phyloP scores from a whole-genome alignment of 2,329 filamentous ascomycete species.

The Dactylellina leptospora region DNA sequence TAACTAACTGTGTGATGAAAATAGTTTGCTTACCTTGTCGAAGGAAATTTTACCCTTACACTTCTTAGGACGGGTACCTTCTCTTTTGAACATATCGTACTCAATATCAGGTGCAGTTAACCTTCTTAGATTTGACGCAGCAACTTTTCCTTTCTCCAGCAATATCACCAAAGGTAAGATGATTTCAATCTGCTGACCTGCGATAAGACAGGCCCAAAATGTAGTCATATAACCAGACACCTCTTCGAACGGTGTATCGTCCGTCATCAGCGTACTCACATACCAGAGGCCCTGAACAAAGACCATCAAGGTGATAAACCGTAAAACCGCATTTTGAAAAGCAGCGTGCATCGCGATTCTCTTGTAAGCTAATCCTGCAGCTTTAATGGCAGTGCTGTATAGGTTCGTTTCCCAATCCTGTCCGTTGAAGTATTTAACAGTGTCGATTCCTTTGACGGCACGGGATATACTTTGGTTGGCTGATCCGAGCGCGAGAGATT shows the following conservation, averaged over 20 bases:
- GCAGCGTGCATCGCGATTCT: conserved; percentile 75
- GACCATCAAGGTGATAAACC: conserved; percentile 77
- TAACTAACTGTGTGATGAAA: background rate
- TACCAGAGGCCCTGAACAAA: conserved; percentile 94
- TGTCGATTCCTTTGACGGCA: conserved; percentile 79
- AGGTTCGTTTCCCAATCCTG: conserved; percentile 73
- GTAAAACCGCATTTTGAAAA: conserved; percentile 75
- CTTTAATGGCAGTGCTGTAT: conserved; percentile 69
- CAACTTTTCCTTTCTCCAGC: conserved; percentile 79
- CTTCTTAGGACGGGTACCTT: conserved; percentile 58
- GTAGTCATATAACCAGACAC: conserved; percentile 68
- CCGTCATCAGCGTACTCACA: conserved; percentile 73
- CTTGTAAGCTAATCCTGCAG: conserved; percentile 71
- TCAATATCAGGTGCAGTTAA: conserved; percentile 44
- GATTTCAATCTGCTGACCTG: conserved; percentile 77
- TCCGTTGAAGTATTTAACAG: conserved; percentile 86
- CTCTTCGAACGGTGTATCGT: conserved; percentile 70
- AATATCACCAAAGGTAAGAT: conserved; percentile 80
- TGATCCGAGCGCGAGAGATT: conserved; percentile 57
- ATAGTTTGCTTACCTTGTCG: conserved; percentile 69
- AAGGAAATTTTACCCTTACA: conserved; percentile 76
- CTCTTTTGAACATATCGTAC: conserved; percentile 28
- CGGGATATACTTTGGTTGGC: conserved; percentile 75
- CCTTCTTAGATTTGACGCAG: conserved; percentile 71
- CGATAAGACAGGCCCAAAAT: conserved; percentile 82